A percentile compares a stretch with the other conserved stretches of the same genome.
Conservation (phyloP, 371 early-diverging fungal genomes). For the Mortierella sp. region DNA sequence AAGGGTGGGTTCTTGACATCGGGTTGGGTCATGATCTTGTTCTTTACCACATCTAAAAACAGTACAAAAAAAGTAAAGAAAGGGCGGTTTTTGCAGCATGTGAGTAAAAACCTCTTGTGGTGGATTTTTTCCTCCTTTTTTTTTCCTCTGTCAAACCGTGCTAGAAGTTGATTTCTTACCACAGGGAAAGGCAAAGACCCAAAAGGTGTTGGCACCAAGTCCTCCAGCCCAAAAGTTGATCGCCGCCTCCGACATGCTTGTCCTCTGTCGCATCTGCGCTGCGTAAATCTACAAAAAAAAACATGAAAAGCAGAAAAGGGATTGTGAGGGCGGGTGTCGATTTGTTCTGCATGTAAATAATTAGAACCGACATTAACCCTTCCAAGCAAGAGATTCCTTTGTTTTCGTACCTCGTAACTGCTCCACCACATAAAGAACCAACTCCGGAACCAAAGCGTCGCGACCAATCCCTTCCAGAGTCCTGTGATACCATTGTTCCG, state of each 20-base stretch:
- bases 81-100: no score
- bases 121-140: not conserved
- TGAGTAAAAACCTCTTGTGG: not conserved
- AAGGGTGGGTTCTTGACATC: slow-evolving; percentile 75
- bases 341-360: slow-evolving; percentile 5
- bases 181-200: slow-evolving; percentile 88
- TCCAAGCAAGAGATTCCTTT: not conserved
- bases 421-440: slow-evolving; percentile 95
- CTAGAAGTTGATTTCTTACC: slow-evolving; percentile 60
- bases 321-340: not conserved
- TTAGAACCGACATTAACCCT: not conserved
- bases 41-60: slow-evolving; percentile 86
- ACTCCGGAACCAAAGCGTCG: slow-evolving; percentile 86
- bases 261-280: slow-evolving; percentile 60
- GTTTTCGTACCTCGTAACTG: slow-evolving; percentile 76
- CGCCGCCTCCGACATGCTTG: slow-evolving; percentile 67
- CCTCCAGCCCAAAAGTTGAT: slow-evolving; percentile 92
- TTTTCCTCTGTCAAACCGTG: not conserved
- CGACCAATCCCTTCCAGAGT: slow-evolving; percentile 86
- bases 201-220: slow-evolving; percentile 90
- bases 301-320: slow-evolving; percentile 19
- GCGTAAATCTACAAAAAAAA: slow-evolving; percentile 61
- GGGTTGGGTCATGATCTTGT: slow-evolving; percentile 93
- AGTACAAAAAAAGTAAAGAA: not conserved
- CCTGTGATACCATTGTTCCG: slow-evolving; percentile 83